Conservation (phyloP, 495 filamentous ascomycete species). For the Gamarada debralockiae region DNA sequence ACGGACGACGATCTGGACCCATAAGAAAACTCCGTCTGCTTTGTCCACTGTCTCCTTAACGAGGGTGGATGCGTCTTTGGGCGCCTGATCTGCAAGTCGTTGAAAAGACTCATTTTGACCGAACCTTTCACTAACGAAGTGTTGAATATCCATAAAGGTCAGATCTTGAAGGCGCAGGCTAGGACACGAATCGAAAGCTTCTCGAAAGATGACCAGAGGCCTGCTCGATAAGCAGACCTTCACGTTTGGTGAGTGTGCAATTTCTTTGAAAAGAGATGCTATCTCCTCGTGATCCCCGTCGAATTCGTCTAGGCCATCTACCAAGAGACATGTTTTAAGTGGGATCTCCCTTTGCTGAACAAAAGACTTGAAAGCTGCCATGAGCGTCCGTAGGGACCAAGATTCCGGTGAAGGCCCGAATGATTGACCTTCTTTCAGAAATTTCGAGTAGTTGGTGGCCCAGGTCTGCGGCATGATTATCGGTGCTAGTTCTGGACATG, state of each 20-base stretch:
- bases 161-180: conserved; percentile 6
- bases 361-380: too few species aligned
- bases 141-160: conserved; percentile 6
- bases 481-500: too few species aligned
- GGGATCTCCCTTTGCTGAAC: too few species aligned
- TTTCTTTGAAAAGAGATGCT: conserved; percentile 13
- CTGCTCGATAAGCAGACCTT: conserved; percentile 35
- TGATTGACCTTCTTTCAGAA: too few species aligned
- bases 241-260: conserved; percentile 6
- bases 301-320: too few species aligned
- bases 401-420: too few species aligned
- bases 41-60: not conserved
- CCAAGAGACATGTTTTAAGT: too few species aligned
- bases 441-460: too few species aligned
- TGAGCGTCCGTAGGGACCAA: too few species aligned
- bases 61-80: not conserved
- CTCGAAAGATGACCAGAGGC: conserved; percentile 27
- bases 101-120: not conserved
- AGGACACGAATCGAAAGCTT: conserved; percentile 1
- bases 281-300: conserved; percentile 23
- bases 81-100: not conserved
- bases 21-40: conserved; percentile 16
- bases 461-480: too few species aligned
- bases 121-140: conserved; percentile 5
- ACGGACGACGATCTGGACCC: conserved; percentile 10